These are phyloP conservation scores for Colletotrichum orchidophilum DNA, from an alignment of 2,329 filamentous ascomycete species.

Conservation along the genomic window DNA sequence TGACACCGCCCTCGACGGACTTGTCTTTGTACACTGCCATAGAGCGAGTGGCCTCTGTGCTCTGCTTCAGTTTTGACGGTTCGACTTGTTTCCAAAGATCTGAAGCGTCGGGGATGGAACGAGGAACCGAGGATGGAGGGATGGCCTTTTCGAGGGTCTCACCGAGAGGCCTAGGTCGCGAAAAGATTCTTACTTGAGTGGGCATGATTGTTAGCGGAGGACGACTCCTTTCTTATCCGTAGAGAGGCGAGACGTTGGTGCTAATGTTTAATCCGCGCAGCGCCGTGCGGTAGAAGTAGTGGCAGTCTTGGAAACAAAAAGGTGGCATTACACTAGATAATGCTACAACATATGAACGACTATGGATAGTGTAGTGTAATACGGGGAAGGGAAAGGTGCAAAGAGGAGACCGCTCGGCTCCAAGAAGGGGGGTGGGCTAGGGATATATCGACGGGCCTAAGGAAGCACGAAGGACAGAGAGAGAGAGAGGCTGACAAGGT, in stretches of 20 bases:
- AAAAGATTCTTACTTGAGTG: conserved; percentile 52
- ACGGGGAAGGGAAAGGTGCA: background rate
- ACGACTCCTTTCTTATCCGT: conserved; percentile 61
- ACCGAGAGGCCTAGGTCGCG: conserved; percentile 76
- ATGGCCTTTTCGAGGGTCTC: conserved; percentile 68
- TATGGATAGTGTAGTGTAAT: background rate
- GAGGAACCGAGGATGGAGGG: conserved; percentile 48
- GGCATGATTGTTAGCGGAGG: conserved; percentile 44
- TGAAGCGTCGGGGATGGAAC: conserved; percentile 50
- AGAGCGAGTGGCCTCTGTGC: conserved; percentile 41
- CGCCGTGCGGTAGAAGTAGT: conserved; percentile 93
- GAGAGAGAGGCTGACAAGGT: background rate
- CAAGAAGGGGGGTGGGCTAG: background rate
- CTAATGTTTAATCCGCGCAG: conserved; percentile 85
- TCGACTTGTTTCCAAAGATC: conserved; percentile 30
- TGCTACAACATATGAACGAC: conserved; percentile 18
- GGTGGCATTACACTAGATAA: conserved; percentile 74
- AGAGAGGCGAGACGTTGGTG: conserved; percentile 80
- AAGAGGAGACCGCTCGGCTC: background rate
- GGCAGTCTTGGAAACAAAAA: conserved; percentile 86
- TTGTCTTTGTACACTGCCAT: conserved; percentile 64
- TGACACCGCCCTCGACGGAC: conserved; percentile 75
- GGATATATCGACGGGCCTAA: conserved; percentile 34
- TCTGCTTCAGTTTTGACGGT: conserved; percentile 3
- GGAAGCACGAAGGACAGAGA: conserved; percentile 16